A percentile compares a stretch with the other conserved stretches of the same genome.
These are phyloP conservation scores for Blastocystis sp. DNA, from an alignment of 352 stramenopile genomes.

Conservation along the genomic window DNA sequence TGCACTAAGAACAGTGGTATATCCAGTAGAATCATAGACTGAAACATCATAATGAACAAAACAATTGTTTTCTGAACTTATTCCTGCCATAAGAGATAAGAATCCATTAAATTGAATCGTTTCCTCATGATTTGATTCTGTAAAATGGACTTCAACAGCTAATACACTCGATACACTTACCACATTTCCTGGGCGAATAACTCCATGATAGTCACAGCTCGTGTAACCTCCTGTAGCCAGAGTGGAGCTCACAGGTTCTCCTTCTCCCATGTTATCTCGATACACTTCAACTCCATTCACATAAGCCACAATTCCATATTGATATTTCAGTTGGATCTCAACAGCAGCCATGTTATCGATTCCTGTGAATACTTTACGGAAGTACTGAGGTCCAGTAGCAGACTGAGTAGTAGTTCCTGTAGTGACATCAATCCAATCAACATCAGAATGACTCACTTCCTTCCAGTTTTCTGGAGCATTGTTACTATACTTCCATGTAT, in stretches of 20 bases:
- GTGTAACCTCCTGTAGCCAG: background rate
- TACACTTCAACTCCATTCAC: conserved; percentile 37
- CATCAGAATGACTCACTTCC: background rate
- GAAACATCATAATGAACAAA: background rate
- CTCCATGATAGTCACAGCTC: background rate
- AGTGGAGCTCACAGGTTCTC: background rate
- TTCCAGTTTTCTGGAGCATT: background rate
- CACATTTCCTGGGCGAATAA: background rate
- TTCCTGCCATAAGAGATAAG: background rate
- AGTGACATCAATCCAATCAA: background rate
- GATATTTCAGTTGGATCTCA: conserved; percentile 15
- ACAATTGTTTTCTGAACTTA: background rate
- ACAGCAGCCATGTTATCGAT: background rate
- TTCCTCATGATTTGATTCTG: background rate
- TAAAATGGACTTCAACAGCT: conserved; percentile 11
- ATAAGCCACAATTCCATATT: conserved; percentile 31
- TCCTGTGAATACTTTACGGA: background rate
- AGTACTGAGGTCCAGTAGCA: conserved; percentile 14
- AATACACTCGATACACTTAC: background rate
- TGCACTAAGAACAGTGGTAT: background rate
- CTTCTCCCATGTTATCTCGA: conserved; percentile 23
- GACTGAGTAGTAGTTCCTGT: background rate
- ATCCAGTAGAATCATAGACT: background rate
- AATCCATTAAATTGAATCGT: background rate
- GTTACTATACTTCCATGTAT: background rate